A percentile compares a stretch with the other conserved stretches of the same genome.
Conservation (phyloP, 768 basidiomycete species). For the Leccinum longicurvipes region DNA sequence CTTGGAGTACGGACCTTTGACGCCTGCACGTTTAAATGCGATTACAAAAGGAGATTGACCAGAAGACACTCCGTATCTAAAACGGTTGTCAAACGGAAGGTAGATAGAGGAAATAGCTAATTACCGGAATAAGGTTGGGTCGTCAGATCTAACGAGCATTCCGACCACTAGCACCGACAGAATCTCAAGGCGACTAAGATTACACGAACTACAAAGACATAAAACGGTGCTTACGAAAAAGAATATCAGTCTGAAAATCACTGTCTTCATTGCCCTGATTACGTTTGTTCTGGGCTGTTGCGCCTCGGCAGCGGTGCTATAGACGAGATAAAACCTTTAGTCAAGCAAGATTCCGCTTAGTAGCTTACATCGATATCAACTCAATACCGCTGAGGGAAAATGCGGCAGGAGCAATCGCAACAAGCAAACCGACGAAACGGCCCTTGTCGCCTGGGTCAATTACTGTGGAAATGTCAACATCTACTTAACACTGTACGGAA, state of each 20-base stretch:
- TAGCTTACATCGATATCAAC: constrained; percentile 59
- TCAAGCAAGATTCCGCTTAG: constrained; percentile 11
- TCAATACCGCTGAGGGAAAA: constrained; percentile 83
- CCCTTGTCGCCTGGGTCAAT: constrained; percentile 17
- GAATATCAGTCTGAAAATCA: constrained; percentile 71
- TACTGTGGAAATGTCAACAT: constrained; percentile 1
- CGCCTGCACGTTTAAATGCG: constrained; percentile 70
- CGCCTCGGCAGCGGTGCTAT: constrained; percentile 72
- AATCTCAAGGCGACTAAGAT: constrained; percentile 11
- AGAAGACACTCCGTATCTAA: constrained; percentile 35
- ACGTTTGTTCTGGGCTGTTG: constrained; percentile 78
- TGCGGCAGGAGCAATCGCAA: constrained; percentile 31
- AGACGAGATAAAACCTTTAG: constrained; percentile 9
- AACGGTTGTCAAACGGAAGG: not conserved
- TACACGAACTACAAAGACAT: not conserved
- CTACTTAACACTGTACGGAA: not conserved
- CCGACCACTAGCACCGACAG: constrained; percentile 51
- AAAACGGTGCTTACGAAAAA: constrained; percentile 15
- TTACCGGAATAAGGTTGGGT: constrained; percentile 47
- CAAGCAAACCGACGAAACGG: constrained; percentile 20
- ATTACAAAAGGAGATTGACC: constrained; percentile 83
- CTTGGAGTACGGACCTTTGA: constrained; percentile 43
- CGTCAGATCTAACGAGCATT: constrained; percentile 73
- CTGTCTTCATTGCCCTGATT: constrained; percentile 67
- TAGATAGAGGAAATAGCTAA: not conserved